Base-by-base conservation (phyloP, 2,329 filamentous ascomycete genomes). In the Apiospora sp. region DNA sequence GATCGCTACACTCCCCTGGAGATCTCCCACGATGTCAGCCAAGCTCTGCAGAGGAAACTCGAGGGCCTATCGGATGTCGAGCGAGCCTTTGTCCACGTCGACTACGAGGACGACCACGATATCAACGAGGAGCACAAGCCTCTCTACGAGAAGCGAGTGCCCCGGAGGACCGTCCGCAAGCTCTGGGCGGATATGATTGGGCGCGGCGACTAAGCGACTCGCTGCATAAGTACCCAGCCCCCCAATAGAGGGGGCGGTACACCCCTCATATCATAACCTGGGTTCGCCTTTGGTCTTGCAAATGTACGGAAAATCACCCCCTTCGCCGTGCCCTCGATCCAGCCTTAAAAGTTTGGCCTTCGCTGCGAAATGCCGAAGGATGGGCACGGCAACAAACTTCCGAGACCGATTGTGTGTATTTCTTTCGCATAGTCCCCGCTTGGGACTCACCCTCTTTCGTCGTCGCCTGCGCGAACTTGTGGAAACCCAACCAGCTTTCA, bases 21-120 rank as follows among this genome's bases (percentile, higher is more conserved):
- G 73, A 82, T 90, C 70, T 88, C 88, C 1, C 89, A 91, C 75
- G 89, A 91, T 74, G 87, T 91, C 43, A 87, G 87, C 27, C 89
- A 91, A 78, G 85, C 85, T 10, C 79, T 91, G 69, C 89, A 91
- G 80, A 84, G 89, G 67, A 91, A 91, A 80, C 83, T 91, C 16
- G 90, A 91, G 81, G 75, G 73, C 24, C 75, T 79, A 30, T 30
- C 73, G 74, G 81, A 67, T 74, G 84, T 86, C 22, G 84, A 86
- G 78, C 79, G 84, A 67, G 84, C 84, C 0, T 86, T 86, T 72
- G 84, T 86, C 68, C 84, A 86, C 71, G 82, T 85, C 64, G 84
- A 86, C 76, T 85, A 86, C 69, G 82, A 86, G 72, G 80, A 84
- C 69, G 79, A 81, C 34, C 84, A 86, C 71, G 79, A 82, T 71